These are phyloP conservation scores for Coniochaeta ligniaria DNA, from an alignment of 2,329 filamentous ascomycete genomes.

Conservation along the genomic window DNA sequence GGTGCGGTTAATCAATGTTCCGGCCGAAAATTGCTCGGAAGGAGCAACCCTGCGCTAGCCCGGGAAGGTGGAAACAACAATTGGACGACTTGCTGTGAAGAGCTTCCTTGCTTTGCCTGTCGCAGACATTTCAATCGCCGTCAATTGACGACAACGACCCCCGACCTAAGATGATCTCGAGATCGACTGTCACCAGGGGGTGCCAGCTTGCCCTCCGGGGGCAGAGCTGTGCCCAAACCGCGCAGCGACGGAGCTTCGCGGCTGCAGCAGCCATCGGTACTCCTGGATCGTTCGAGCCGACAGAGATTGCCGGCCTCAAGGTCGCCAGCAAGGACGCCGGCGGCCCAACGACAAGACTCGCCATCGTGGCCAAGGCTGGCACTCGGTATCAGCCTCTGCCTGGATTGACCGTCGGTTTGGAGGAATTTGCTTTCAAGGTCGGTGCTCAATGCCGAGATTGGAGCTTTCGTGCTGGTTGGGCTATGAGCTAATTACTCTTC, in stretches of 20 bases:
- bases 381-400: conserved; percentile 87
- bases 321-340: conserved; percentile 84
- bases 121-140: conserved; percentile 26
- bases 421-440: conserved; percentile 95
- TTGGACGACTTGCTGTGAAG: conserved; percentile 16
- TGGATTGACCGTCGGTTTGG: conserved; percentile 81
- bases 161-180: conserved; percentile 53
- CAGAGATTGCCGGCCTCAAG: conserved; percentile 84
- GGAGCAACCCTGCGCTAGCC: conserved; percentile 12
- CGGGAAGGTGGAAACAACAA: conserved; percentile 15
- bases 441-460: conserved; percentile 25
- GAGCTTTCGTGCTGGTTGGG: conserved; percentile 3
- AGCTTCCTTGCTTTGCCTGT: conserved; percentile 17
- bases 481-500: conserved; percentile 40
- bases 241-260: conserved; percentile 28
- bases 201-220: conserved; percentile 51
- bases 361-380: conserved; percentile 88
- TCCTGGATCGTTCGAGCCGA: conserved; percentile 66
- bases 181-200: conserved; percentile 51
- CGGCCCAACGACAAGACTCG: conserved; percentile 83
- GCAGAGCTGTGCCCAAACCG: conserved; percentile 46
- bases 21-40: conserved; percentile 18
- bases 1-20: conserved; percentile 7
- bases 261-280: conserved; percentile 62
- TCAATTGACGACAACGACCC: conserved; percentile 50